Evolutionary conservation across 345 rosid genomes (phyloP), one percentile per base, ranked within the genome.

Genomic region (Ricinus communis): DNA sequence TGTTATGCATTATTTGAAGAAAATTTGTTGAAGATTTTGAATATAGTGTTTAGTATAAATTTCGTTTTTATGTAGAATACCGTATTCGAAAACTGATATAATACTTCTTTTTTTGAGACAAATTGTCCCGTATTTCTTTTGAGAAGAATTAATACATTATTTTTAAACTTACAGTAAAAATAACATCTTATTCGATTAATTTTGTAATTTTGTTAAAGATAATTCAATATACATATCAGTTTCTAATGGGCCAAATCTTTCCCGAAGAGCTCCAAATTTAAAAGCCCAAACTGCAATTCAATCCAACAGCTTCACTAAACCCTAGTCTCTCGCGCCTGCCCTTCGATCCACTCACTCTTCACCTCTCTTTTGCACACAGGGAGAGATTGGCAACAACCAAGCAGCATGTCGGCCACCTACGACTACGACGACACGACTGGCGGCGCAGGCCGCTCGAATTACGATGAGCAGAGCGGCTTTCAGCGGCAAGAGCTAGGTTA

Each of bases 391-490:
- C n/a, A n/a, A n/a, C n/a, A n/a, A n/a, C n/a, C n/a, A n/a, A n/a
- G n/a, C n/a, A 74, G 45, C 66, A 91, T 91, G 97, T 91, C 97
- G 27, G 62, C 68, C 71, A 80, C 67, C 41, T 83, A 79, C 82
- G 95, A 88, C 21, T 84, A 79, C 73, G 94, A 82, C 0, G 92
- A 86, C 52, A 74, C 78, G 22, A 76, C 85, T 59, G n/a, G 68
- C 72, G 38, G 69, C 22, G 72, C n/a, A n/a, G n/a, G 25, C 69
- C 43, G 55, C 8, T 38, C 43, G 36, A 28, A 45, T 63, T 68
- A 79, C 77, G 87, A 83, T 12, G 92, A 82, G n/a, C 82, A 63
- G 59, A 62, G 77, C 14, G 69, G 64, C 50, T 62, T 58, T 19
- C 71, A 53, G n/a, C n/a, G n/a, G n/a, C n/a, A n/a, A n/a, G n/a